Evolutionary conservation across 306 rosid species (phyloP), one percentile per base, ranked within the genome.

Genomic region (barrel medic (Medicago truncatula)): DNA sequence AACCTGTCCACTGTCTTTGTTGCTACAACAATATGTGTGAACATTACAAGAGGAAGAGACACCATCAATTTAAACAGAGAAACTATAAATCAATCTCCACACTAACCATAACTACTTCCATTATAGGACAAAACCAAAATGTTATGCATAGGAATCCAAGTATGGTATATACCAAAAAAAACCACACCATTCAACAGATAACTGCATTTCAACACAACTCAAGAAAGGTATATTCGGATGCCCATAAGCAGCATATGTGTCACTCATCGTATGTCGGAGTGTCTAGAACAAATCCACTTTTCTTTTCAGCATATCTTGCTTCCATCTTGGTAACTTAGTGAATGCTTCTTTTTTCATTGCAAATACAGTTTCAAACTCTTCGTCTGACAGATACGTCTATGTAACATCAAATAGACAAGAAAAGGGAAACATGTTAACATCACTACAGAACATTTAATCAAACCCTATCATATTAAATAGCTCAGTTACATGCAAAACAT

Each of bases 241-340:
- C 83, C 79, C 81, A 87, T 73, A 76, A 81, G 74, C 57, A 73
- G 74, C 79, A 54, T 34, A 34, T 36, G 13, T 60, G 65, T 69
- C 77, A 73, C 80, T 84, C 78, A 53, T 65, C 23, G 68, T 12
- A 70, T 16, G 59, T 47, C 47, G 61, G 76, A 40, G 72, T 75
- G 83, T 73, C 79, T 90, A 96, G 74, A 96, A 96, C 68, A 96
- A 82, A 77, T 92, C 99, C 9, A 84, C 76, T 85, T 90, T 96
- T 92, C 80, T 92, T 81, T 96, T 96, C 85, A 84, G 92, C 98
- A 96, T 84, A 81, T 92, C 99, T 90, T 96, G 99, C 87, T 96
- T 96, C 99, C 99, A 96, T 83, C 82, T 89, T 20, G 99, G 99
- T 80, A 88, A 82, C 85, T 85, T 91, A 46, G 88, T 75, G 92